Conservation (phyloP, 164 flowering plant genomes). For the Piper betle region DNA sequence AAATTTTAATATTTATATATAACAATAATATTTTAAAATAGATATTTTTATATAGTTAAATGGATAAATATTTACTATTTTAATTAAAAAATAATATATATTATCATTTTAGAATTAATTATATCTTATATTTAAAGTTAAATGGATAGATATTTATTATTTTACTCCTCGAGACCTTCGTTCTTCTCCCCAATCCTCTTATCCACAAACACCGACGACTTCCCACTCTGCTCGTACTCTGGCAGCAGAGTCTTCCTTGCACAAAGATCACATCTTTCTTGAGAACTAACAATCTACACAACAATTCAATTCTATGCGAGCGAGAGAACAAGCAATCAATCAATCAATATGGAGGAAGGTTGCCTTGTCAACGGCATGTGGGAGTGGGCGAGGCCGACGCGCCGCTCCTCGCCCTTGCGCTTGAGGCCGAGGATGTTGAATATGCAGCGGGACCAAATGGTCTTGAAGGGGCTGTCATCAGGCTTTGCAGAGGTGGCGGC, state of each 20-base stretch:
- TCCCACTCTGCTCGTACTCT: slow-evolving; percentile 76
- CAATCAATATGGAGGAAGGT: not conserved
- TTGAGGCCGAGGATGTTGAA: slow-evolving; percentile 85
- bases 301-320: too few species aligned
- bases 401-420: slow-evolving; percentile 77
- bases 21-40: too few species aligned
- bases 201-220: slow-evolving; percentile 72
- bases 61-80: too few species aligned
- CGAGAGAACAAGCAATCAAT: too few species aligned
- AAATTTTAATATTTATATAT: too few species aligned
- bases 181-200: slow-evolving; percentile 85
- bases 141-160: too few species aligned
- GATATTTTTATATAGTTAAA: too few species aligned
- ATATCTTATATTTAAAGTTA: too few species aligned
- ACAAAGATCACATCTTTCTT: not conserved
- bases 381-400: slow-evolving; percentile 77
- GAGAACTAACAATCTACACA: not conserved
- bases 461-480: slow-evolving; percentile 61
- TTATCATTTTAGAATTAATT: too few species aligned
- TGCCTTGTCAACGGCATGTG: slow-evolving; percentile 67
- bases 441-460: slow-evolving; percentile 80
- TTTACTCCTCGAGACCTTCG: slow-evolving; percentile 59
- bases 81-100: too few species aligned
- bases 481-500: slow-evolving; percentile 45
- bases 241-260: slow-evolving; percentile 70